phyloP scores from a whole-genome alignment of 2,329 filamentous ascomycete species.

The Blastomyces percursus region DNA sequence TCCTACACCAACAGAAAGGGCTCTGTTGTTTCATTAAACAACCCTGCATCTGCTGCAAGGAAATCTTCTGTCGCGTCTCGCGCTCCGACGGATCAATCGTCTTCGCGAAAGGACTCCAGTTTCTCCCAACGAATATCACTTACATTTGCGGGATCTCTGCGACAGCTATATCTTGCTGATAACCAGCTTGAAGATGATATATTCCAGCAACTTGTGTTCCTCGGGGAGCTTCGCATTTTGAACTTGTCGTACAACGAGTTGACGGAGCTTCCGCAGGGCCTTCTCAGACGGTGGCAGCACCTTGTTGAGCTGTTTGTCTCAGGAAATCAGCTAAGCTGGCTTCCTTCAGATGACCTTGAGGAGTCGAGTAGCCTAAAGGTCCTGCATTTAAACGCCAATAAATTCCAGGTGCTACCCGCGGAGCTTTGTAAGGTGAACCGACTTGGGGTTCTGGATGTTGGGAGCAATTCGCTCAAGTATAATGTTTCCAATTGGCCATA shows the following conservation, averaged over 20 bases:
- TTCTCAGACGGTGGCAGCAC: conserved; percentile 80
- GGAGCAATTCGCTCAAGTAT: conserved; percentile 92
- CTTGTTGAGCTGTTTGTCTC: conserved; percentile 88
- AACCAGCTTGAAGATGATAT: conserved; percentile 91
- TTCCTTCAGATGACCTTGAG: conserved; percentile 89
- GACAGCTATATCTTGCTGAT: conserved; percentile 79
- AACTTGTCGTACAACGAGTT: conserved; percentile 94
- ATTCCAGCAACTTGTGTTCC: conserved; percentile 76
- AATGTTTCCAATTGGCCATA: conserved; percentile 99
- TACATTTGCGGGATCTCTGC: conserved; percentile 79
- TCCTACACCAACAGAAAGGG: conserved; percentile 53
- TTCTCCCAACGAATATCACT: conserved; percentile 66
- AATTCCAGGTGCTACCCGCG: conserved; percentile 91
- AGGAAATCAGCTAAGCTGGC: conserved; percentile 80
- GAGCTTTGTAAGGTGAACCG: conserved; percentile 92
- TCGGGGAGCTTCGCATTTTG: conserved; percentile 73
- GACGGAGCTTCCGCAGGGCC: conserved; percentile 79
- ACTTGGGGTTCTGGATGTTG: conserved; percentile 82
- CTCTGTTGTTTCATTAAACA: conserved; percentile 71
- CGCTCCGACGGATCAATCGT: conserved; percentile 46
- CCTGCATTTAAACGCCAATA: conserved; percentile 92
- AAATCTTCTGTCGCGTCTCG: conserved; percentile 77
- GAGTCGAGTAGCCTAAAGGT: conserved; percentile 78
- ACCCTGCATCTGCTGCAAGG: conserved; percentile 64
- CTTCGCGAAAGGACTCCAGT: conserved; percentile 71